Conservation (phyloP, 495 filamentous ascomycete species). For the Aspergillus funiculosus region DNA sequence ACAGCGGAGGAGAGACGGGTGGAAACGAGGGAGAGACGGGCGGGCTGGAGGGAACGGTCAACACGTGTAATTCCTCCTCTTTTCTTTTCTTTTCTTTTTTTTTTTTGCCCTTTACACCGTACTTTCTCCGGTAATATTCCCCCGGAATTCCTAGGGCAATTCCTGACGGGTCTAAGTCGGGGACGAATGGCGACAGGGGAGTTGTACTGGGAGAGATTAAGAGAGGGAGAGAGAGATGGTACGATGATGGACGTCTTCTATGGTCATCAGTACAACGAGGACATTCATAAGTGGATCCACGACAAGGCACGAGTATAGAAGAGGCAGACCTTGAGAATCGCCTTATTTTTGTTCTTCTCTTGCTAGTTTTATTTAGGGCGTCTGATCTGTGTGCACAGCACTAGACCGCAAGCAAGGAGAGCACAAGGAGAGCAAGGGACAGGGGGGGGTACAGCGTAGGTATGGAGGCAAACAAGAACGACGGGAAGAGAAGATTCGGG, state of each 20-base stretch:
- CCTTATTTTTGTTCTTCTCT: not conserved
- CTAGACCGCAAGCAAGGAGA: constrained; percentile 6
- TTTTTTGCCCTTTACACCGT: constrained; percentile 15
- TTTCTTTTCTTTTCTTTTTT: constrained; percentile 11
- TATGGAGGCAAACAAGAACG: constrained; percentile 1
- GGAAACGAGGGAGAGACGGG: not conserved
- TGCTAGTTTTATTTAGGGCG: constrained; percentile 6
- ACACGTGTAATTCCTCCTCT: constrained; percentile 11
- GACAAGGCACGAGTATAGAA: constrained; percentile 2
- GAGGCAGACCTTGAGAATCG: not conserved
- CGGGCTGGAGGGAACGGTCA: constrained; percentile 6
- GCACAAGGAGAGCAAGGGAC: constrained; percentile 5
- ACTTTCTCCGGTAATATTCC: constrained; percentile 25
- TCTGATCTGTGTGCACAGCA: constrained; percentile 8
- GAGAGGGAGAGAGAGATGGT: constrained; percentile 5
- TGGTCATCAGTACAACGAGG: constrained; percentile 16
- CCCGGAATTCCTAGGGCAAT: constrained; percentile 20
- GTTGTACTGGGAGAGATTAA: too few species aligned
- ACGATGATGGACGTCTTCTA: constrained; percentile 16
- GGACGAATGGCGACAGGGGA: constrained; percentile 1
- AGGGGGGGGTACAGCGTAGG: constrained; percentile 1
- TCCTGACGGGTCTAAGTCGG: constrained; percentile 10
- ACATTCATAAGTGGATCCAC: constrained; percentile 9
- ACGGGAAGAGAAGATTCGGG: not conserved
- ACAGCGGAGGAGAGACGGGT: too few species aligned